Base-by-base conservation (phyloP, 306 rosid genomes). In the Geum urbanum region DNA sequence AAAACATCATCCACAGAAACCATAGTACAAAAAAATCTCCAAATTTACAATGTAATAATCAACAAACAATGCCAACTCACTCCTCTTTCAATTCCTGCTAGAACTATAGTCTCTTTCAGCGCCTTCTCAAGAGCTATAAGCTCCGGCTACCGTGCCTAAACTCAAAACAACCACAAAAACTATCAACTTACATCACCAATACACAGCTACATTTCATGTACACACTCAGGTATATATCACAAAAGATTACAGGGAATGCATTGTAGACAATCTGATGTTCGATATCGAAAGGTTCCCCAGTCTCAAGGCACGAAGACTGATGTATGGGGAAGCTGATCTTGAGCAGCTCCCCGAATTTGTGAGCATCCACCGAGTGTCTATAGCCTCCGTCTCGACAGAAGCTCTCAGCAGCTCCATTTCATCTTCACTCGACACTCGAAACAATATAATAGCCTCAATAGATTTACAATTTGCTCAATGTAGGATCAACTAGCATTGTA, bases 21-120 rank as follows among this genome's bases (percentile, higher is more conserved):
- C n/a, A n/a, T n/a, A n/a, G n/a, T n/a, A n/a, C 40, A 78, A 69
- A 72, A 56, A 12, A 48, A 55, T 22, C 32, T 24, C 18, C 39
- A 8, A 50, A 52, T 48, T n/a, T 63, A 51, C 64, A 50, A 65
- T 10, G 40, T 19, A 69, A n/a, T 52, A 54, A n/a, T 60, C 74
- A 27, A 35, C 40, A 56, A 46, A 24, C 24, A 59, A 60, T 15
- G 54, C 11, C 27, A 44, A 47, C 60, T 76, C 78, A 90, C 98
- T 97, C 90, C 97, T 87, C 97, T 85, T 27, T 96, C 84, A 63
- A 77, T 80, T 80, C 97, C 97, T 37, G 90, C 90, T 61, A 94
- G 86, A 78, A 92, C 82, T 97, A 92, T 86, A 59, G 89, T 84
- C 74, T 85, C 94, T 78, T 84, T 92, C 80, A 92, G 59, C 57